Percentiles rank a stretch among this genome's conserved stretches.
Conservation (phyloP, 306 rosid species). For the Medicago ruthenica region DNA sequence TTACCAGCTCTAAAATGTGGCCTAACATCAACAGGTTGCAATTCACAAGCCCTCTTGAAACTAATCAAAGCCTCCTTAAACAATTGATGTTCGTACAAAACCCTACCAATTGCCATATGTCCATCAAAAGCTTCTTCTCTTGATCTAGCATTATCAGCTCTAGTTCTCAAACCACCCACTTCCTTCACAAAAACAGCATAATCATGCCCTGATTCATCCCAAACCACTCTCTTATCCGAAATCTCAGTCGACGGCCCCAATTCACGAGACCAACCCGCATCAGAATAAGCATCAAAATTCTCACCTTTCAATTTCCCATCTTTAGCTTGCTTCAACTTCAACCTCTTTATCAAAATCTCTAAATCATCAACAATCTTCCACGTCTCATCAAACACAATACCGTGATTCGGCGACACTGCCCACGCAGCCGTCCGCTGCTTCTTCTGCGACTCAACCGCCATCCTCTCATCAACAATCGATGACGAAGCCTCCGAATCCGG, state of each 20-base stretch:
- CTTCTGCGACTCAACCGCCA: slow-evolving; percentile 79
- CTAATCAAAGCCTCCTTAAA: slow-evolving; percentile 88
- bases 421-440: slow-evolving; percentile 98
- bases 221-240: slow-evolving; percentile 77
- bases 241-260: slow-evolving; percentile 86
- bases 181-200: slow-evolving; percentile 78
- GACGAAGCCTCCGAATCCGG: slow-evolving; percentile 79
- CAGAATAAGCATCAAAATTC: slow-evolving; percentile 82
- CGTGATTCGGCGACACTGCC: slow-evolving; percentile 96
- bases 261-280: slow-evolving; percentile 97
- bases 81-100: slow-evolving; percentile 86
- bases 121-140: slow-evolving; percentile 98
- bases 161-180: slow-evolving; percentile 74
- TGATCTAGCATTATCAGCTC: slow-evolving; percentile 88
- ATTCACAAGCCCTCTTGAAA: slow-evolving; percentile 91
- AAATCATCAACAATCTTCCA: slow-evolving; percentile 98
- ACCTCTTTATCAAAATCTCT: slow-evolving; percentile 80
- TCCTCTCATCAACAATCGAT: slow-evolving; percentile 78
- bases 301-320: slow-evolving; percentile 87
- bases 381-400: slow-evolving; percentile 93
- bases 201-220: slow-evolving; percentile 95
- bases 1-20: slow-evolving; percentile 97
- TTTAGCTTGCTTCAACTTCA: slow-evolving; percentile 82
- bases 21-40: slow-evolving; percentile 96
- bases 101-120: slow-evolving; percentile 97